Conservation (phyloP, 192 early-diverging fungal species). For the Entomortierella lignicola region DNA sequence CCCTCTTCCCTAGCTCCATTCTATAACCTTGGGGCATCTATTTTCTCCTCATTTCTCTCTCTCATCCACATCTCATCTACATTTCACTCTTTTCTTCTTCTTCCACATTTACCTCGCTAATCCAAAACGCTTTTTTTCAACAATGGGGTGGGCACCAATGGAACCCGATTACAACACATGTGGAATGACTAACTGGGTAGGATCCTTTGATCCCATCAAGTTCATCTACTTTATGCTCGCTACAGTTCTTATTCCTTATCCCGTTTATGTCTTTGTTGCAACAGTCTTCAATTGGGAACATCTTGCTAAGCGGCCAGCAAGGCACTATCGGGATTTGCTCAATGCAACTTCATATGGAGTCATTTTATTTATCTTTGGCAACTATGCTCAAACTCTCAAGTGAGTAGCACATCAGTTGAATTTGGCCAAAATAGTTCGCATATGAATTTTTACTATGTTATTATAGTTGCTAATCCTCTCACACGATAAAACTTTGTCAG, state of each 20-base stretch:
- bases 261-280: slow-evolving; percentile 67
- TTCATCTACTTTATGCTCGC: slow-evolving; percentile 67
- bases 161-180: slow-evolving; percentile 39
- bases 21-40: neutral
- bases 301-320: slow-evolving; percentile 68
- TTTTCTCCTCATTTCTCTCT: neutral
- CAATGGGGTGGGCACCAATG: slow-evolving; percentile 53
- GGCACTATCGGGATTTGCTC: slow-evolving; percentile 75
- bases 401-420: slow-evolving; percentile 34
- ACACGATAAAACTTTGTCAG: slow-evolving; percentile 12
- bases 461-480: slow-evolving; percentile 33
- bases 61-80: neutral
- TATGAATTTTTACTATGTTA: too few relatives aligned
- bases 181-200: slow-evolving; percentile 56
- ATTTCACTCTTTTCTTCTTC: neutral
- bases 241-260: slow-evolving; percentile 65
- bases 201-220: slow-evolving; percentile 60
- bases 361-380: slow-evolving; percentile 81
- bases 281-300: slow-evolving; percentile 75
- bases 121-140: neutral
- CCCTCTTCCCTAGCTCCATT: neutral
- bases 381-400: slow-evolving; percentile 74
- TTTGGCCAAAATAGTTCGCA: neutral
- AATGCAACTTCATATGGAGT: slow-evolving; percentile 68
- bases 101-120: neutral